Conservation (phyloP, 129 eudicot genomes). For the Pulicaria dysenterica region DNA sequence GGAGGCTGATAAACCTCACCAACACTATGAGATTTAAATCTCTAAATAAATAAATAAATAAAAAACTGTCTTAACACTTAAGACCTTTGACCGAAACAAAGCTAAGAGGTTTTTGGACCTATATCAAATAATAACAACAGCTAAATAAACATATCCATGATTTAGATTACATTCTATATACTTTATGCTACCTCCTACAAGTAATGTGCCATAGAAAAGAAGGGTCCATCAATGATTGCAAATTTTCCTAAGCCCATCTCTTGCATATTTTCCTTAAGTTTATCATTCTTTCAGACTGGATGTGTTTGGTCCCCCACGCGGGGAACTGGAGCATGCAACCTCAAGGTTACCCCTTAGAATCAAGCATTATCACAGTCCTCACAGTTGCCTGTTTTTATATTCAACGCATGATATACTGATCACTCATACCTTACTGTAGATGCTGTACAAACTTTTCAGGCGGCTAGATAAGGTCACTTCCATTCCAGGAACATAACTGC, state of each 20-base stretch:
- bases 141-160: not conserved
- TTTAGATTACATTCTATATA: not conserved
- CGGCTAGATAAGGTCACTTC: conserved; percentile 94
- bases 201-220: not conserved
- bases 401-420: conserved; percentile 5
- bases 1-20: too few relatives aligned
- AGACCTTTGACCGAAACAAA: too few relatives aligned
- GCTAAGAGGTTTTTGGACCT: too few relatives aligned
- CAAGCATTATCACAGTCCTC: conserved; percentile 4
- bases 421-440: conserved; percentile 76
- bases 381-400: conserved; percentile 21
- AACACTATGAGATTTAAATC: too few relatives aligned
- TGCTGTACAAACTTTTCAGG: conserved; percentile 89
- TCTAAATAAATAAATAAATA: too few relatives aligned
- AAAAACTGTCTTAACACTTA: too few relatives aligned
- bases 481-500: conserved; percentile 98
- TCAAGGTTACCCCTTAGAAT: conserved; percentile 15
- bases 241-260: not conserved
- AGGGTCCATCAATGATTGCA: not conserved
- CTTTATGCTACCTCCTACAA: not conserved
- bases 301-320: not conserved
- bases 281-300: not conserved
- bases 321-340: conserved; percentile 18
- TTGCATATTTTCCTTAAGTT: not conserved
- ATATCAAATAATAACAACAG: too few relatives aligned